These are phyloP conservation scores for Ophioceras dolichostomum DNA, from an alignment of 2,329 filamentous ascomycete species.

Conservation along the genomic window DNA sequence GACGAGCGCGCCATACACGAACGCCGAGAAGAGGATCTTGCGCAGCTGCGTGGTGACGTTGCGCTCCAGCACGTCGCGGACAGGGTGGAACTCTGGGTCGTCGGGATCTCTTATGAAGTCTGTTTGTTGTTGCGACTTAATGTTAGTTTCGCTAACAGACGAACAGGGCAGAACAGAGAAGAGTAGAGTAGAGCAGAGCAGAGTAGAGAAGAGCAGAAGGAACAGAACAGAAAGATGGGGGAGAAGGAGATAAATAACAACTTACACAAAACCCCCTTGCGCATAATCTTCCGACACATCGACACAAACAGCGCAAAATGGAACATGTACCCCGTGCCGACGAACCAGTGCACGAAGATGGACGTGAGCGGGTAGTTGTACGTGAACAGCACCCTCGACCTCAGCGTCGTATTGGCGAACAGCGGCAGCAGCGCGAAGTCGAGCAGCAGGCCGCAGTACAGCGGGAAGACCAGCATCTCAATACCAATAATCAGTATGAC, in stretches of 20 bases:
- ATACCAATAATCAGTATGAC: conserved; percentile 98
- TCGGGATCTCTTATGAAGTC: conserved; percentile 97
- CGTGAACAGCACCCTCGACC: conserved; percentile 68
- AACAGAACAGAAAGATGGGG: background rate
- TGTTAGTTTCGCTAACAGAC: no score
- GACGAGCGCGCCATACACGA: conserved; percentile 89
- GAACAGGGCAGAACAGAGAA: background rate
- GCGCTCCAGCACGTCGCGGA: conserved; percentile 89
- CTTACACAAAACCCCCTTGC: conserved; percentile 83
- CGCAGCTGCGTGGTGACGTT: conserved; percentile 85
- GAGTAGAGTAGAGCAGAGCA: background rate
- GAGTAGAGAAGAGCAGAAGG: conserved; percentile 7
- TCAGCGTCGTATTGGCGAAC: conserved; percentile 69
- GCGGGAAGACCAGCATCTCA: conserved; percentile 93
- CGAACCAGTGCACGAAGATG: conserved; percentile 96
- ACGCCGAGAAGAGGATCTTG: conserved; percentile 91
- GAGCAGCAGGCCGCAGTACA: conserved; percentile 88
- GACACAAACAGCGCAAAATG: conserved; percentile 97
- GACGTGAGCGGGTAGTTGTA: conserved; percentile 73
- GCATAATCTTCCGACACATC: conserved; percentile 97
- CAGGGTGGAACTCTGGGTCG: conserved; percentile 95
- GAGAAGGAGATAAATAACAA: conserved; percentile 9
- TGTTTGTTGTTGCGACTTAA: no score
- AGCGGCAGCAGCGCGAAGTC: conserved; percentile 81
- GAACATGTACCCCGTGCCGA: conserved; percentile 99